Conservation (phyloP, 2,329 filamentous ascomycete genomes). For the Colletotrichum australisinense region DNA sequence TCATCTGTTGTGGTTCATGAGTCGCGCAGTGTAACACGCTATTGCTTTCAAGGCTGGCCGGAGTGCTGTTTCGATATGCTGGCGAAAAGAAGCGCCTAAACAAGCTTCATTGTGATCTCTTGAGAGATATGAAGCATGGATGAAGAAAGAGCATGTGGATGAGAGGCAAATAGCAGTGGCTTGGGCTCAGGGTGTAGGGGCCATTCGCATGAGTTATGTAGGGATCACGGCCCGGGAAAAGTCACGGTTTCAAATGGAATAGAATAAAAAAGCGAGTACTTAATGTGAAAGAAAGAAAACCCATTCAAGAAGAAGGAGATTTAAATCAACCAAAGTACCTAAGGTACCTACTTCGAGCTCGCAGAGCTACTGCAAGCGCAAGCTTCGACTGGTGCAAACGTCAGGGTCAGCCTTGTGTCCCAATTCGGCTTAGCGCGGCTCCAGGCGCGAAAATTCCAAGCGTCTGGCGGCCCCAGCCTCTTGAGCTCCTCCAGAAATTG, state of each 20-base stretch:
- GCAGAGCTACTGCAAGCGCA: background rate
- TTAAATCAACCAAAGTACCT: background rate
- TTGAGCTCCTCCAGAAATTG: slow-evolving; percentile 45
- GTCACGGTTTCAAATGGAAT: background rate
- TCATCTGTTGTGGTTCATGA: background rate
- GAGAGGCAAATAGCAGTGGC: background rate
- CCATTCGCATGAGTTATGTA: background rate
- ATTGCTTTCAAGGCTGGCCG: background rate
- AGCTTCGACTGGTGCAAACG: background rate
- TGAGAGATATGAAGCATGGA: background rate
- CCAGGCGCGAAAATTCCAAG: slow-evolving; percentile 51
- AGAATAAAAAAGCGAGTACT: background rate
- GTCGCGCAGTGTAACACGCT: background rate
- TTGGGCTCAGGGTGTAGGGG: background rate
- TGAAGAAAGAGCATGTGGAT: background rate
- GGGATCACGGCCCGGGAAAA: background rate
- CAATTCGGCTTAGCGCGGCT: slow-evolving; percentile 47
- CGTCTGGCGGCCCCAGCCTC: slow-evolving; percentile 45
- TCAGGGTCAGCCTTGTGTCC: slow-evolving; percentile 46
- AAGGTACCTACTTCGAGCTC: background rate
- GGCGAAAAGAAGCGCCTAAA: background rate
- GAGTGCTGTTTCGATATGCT: background rate
- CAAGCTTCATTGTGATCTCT: background rate
- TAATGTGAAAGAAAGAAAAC: background rate
- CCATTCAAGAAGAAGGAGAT: background rate